These are phyloP conservation scores for Suillus hirtellus DNA, from an alignment of 768 basidiomycete species.

Conservation along the genomic window DNA sequence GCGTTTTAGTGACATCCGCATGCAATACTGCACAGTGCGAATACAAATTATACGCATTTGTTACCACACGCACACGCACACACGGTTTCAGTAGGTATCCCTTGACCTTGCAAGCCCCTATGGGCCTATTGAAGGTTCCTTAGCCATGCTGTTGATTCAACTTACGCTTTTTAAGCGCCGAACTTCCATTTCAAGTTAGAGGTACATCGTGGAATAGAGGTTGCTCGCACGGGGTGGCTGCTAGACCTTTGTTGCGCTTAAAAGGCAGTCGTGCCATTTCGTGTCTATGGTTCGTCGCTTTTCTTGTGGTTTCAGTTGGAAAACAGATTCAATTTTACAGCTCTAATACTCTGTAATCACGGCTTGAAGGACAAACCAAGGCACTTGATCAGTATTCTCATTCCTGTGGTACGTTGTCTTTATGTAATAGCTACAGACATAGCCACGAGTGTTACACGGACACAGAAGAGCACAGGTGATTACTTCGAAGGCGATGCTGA, in stretches of 20 bases:
- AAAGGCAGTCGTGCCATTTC: not conserved
- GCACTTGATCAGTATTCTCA: not conserved
- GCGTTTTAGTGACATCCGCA: constrained; percentile 11
- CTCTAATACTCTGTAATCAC: not conserved
- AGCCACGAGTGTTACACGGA: not conserved
- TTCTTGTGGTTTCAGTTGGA: not conserved
- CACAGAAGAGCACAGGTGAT: not conserved
- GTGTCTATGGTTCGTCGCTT: not conserved
- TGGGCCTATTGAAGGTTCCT: constrained; percentile 4
- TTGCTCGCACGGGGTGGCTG: not conserved
- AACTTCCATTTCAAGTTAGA: not conserved
- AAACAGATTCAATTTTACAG: not conserved
- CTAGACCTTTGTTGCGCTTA: not conserved
- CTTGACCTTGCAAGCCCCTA: constrained; percentile 60
- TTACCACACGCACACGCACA: constrained; percentile 63
- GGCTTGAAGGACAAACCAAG: not conserved
- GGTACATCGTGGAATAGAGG: not conserved
- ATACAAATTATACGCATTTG: not conserved
- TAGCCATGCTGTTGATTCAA: constrained; percentile 15
- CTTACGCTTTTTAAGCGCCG: constrained; percentile 8
- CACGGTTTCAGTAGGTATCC: constrained; percentile 63
- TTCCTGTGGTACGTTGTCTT: not conserved
- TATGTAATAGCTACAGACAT: not conserved
- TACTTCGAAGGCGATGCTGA: not conserved
- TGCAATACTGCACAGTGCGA: not conserved